phyloP scores from a whole-genome alignment of 73 alveolate species.

The Blepharisma stoltei region DNA sequence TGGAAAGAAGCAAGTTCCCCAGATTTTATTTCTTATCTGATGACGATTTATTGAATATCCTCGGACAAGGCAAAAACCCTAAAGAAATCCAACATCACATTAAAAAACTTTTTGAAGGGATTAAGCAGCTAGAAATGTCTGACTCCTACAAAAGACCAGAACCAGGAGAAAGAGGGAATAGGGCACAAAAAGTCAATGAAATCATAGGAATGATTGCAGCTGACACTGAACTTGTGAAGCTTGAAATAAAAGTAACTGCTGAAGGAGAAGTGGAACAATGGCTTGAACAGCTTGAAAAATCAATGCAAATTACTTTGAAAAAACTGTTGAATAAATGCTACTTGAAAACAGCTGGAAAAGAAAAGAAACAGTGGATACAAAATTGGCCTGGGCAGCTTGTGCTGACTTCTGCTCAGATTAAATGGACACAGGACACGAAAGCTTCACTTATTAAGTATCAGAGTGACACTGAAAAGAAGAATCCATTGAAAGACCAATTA shows the following conservation, averaged over 20 bases:
- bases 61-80: slow-evolving; percentile 97
- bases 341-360: slow-evolving; percentile 47
- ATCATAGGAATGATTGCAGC: slow-evolving; percentile 90
- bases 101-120: slow-evolving; percentile 98
- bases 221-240: slow-evolving; percentile 86
- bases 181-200: slow-evolving; percentile 59
- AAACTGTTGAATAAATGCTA: slow-evolving; percentile 42
- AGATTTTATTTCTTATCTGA: slow-evolving; percentile 99
- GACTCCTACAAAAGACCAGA: slow-evolving; percentile 27
- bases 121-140: slow-evolving; percentile 65
- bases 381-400: slow-evolving; percentile 80
- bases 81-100: slow-evolving; percentile 94
- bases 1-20: slow-evolving; percentile 88
- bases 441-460: slow-evolving; percentile 24
- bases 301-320: slow-evolving; percentile 87
- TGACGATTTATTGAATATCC: slow-evolving; percentile 97
- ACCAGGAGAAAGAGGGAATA: slow-evolving; percentile 33
- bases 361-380: slow-evolving; percentile 73
- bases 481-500: slow-evolving; percentile 21
- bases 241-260: slow-evolving; percentile 76
- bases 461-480: slow-evolving; percentile 32
- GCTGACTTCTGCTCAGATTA: slow-evolving; percentile 74
- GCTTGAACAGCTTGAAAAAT: slow-evolving; percentile 84
- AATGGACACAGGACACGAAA: slow-evolving; percentile 66
- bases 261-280: slow-evolving; percentile 95